Conservation (phyloP, 228 moss, liverwort and hornwort genomes). For the Sphagnum magellanicum region DNA sequence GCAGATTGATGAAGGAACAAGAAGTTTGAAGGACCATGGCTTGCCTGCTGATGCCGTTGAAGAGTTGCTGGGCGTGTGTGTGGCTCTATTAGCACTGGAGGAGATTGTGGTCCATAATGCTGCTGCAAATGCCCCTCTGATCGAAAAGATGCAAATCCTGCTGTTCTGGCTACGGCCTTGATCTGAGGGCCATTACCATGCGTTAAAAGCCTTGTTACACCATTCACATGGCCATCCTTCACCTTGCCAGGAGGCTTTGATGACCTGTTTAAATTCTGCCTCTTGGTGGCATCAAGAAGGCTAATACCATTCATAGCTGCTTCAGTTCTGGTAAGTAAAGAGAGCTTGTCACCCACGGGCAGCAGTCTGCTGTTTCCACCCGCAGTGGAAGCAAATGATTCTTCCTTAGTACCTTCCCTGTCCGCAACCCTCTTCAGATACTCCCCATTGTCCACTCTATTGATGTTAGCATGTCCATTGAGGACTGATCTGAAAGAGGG, state of each 20-base stretch:
- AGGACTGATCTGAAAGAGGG: conserved; percentile 29
- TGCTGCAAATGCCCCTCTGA: conserved; percentile 18
- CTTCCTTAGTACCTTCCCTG: too few relatives aligned
- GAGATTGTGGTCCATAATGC: conserved; percentile 31
- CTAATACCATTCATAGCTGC: conserved; percentile 10
- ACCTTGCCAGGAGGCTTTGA: conserved; percentile 29
- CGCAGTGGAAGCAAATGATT: conserved; percentile 8
- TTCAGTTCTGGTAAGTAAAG: conserved; percentile 24
- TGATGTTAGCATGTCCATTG: conserved; percentile 9
- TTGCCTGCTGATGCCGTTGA: conserved; percentile 48
- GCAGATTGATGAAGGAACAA: conserved; percentile 59
- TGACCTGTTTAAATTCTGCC: conserved; percentile 12
- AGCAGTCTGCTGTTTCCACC: conserved; percentile 17
- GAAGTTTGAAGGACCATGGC: conserved; percentile 22
- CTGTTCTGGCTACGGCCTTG: conserved; percentile 14
- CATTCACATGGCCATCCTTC: conserved; percentile 21
- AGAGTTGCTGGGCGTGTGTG: conserved; percentile 24
- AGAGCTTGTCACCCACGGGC: conserved; percentile 21
- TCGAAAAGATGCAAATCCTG: conserved; percentile 31
- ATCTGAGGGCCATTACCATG: conserved; percentile 21
- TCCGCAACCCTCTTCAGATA: too few relatives aligned
- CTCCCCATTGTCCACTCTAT: conserved; percentile 15
- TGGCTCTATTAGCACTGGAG: conserved; percentile 37
- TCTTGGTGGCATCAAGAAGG: conserved; percentile 16
- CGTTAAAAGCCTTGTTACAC: conserved; percentile 9